phyloP scores from a whole-genome alignment of 1,284 basidiomycete genomes.

The Irpex rosettiformis region DNA sequence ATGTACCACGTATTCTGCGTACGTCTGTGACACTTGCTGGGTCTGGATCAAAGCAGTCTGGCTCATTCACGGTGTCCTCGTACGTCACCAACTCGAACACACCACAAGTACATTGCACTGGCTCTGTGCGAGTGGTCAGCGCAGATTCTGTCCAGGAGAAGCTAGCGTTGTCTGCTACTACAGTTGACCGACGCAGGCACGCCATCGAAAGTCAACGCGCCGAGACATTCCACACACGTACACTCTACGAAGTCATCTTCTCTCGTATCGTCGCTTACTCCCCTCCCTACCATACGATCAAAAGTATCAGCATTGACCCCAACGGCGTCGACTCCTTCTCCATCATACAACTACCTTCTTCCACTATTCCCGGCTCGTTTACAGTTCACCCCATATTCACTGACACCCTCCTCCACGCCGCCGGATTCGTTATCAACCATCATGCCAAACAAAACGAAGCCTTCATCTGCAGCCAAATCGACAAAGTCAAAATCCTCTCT shows the following conservation, averaged over 20 bases:
- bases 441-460: constrained; percentile 46
- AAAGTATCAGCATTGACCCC: constrained; percentile 45
- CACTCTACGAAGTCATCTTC: constrained; percentile 63
- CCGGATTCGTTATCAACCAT: constrained; percentile 67
- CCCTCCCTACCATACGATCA: constrained; percentile 52
- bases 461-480: constrained; percentile 60
- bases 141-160: constrained; percentile 32
- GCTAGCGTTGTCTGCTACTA: constrained; percentile 35
- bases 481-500: constrained; percentile 42
- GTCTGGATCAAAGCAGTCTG: constrained; percentile 20
- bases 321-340: constrained; percentile 54
- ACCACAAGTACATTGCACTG: constrained; percentile 41
- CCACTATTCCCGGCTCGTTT: constrained; percentile 32
- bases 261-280: constrained; percentile 66
- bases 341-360: constrained; percentile 37
- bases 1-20: constrained; percentile 31
- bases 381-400: constrained; percentile 55
- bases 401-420: constrained; percentile 64
- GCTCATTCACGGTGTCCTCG: constrained; percentile 47
- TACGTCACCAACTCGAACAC: constrained; percentile 17
- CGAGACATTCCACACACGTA: constrained; percentile 55
- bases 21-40: constrained; percentile 37
- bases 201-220: constrained; percentile 25
- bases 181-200: constrained; percentile 32
- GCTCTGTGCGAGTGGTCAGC: constrained; percentile 39